Evolutionary conservation across 192 early-diverging fungal genomes (phyloP), one percentile per base, ranked within the genome.

Genomic region (Coemansia sp.): DNA sequence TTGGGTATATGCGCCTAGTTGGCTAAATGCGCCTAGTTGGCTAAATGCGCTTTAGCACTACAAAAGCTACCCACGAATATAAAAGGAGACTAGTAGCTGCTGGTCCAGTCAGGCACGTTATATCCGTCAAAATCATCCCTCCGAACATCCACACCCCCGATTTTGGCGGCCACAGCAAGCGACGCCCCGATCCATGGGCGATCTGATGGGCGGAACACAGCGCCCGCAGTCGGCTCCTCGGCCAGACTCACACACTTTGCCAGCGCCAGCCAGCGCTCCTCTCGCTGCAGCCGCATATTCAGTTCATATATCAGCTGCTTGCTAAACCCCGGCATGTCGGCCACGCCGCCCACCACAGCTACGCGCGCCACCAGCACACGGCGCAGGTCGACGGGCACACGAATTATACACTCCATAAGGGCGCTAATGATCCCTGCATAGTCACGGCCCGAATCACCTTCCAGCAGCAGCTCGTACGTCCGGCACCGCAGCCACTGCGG

Each of bases 401-500:
- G 79, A 10, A 76, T 58, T 5, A 94, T 45, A 23, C 80, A 73
- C 53, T 88, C 83, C n/a, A 88, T 53, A 2, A 90, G 59, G 14
- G 80, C 67, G 7, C 81, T 79, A 0, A 84, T 76, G 4, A 95
- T 41, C 35, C 87, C 87, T 15, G 68, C 53, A 12, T 84, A 82
- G 65, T 92, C 87, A 52, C 84, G 38, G 2, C 83, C 69, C 35
- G 67, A 84, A 67, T 93, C 90, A 3, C 92, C 92, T 27, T 87
- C 85, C 71, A 94, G 90, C 43, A 94, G 67, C 0, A 92, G 84
- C 58, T 95, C 95, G 4, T 83, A 83, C 0, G 90, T 87, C 22
- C 91, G 85, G 60, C 91, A 93, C 2, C 92, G 85, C 5, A 97
- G 82, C 94, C 94, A 97, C 0, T 89, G 86, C 17, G 94, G 94